Percentiles rank a stretch among this genome's conserved stretches.
Conservation (phyloP, 805 yeast genomes). For the Clavispora santaluciae region DNA sequence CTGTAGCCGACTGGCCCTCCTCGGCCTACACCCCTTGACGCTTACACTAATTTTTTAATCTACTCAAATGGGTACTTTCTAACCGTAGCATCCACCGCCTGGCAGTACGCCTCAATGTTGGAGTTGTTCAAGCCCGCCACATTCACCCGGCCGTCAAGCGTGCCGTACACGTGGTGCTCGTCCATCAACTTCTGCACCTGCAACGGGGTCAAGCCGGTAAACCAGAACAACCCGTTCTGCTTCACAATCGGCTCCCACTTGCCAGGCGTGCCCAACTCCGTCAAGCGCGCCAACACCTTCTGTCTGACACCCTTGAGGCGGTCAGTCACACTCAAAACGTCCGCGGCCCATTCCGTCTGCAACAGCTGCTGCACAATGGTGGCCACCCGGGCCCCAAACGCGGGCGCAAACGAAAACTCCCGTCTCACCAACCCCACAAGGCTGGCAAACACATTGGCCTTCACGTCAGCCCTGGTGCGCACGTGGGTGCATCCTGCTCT, state of each 20-base stretch:
- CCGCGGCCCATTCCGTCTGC: constrained; percentile 29
- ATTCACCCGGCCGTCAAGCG: constrained; percentile 39
- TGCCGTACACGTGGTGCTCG: constrained; percentile 36
- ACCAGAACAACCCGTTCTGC: constrained; percentile 44
- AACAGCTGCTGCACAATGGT: constrained; percentile 25
- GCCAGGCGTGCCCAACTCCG: constrained; percentile 38
- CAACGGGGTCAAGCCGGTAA: constrained; percentile 31
- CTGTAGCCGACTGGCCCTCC: no score
- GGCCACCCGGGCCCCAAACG: constrained; percentile 43
- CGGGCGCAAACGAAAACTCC: constrained; percentile 45
- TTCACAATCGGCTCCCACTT: constrained; percentile 33
- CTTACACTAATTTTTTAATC: background rate
- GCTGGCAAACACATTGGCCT: constrained; percentile 18
- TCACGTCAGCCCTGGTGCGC: constrained; percentile 3
- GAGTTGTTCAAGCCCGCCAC: constrained; percentile 39
- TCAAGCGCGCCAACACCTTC: constrained; percentile 24
- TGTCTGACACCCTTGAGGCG: constrained; percentile 31
- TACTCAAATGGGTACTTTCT: constrained; percentile 15
- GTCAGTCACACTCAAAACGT: constrained; percentile 25
- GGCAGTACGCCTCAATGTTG: constrained; percentile 36
- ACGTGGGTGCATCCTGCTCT: constrained; percentile 37
- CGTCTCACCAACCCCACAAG: constrained; percentile 32
- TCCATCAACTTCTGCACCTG: constrained; percentile 30
- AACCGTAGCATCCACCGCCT: constrained; percentile 34
- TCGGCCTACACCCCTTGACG: no score